These are phyloP conservation scores for Dimocarpus longan DNA, from an alignment of 345 rosid species.

Conservation along the genomic window DNA sequence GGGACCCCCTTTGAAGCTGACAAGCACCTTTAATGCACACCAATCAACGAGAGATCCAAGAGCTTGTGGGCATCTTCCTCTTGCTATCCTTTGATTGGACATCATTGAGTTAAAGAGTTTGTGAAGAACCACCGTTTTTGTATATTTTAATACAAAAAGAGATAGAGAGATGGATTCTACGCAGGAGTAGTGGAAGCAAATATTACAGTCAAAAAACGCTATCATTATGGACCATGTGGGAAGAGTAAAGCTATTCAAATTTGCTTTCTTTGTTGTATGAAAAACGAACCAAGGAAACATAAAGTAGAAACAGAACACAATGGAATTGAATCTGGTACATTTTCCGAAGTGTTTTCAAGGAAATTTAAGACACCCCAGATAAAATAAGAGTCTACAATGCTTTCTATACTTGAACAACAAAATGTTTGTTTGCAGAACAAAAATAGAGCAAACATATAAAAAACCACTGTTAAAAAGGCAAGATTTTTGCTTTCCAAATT, in stretches of 20 bases:
- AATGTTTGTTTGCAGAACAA: neutral
- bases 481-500: neutral
- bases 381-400: neutral
- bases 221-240: conserved; percentile 30
- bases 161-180: conserved; percentile 15
- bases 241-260: conserved; percentile 21
- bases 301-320: neutral
- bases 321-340: conserved; percentile 4
- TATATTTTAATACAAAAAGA: conserved; percentile 10
- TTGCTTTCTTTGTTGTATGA: conserved; percentile 6
- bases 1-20: conserved; percentile 17
- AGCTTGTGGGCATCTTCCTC: conserved; percentile 12
- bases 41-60: conserved; percentile 16
- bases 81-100: conserved; percentile 16
- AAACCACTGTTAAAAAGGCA: neutral
- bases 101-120: neutral
- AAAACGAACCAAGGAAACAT: neutral
- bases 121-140: conserved; percentile 15
- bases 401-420: neutral
- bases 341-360: neutral
- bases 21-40: conserved; percentile 4
- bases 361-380: neutral
- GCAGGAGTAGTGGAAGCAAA: conserved; percentile 5
- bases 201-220: conserved; percentile 20
- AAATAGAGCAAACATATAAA: neutral